Evolutionary conservation across 139 green algal species (phyloP).

Genomic region (Edaphochlamys debaryana): DNA sequence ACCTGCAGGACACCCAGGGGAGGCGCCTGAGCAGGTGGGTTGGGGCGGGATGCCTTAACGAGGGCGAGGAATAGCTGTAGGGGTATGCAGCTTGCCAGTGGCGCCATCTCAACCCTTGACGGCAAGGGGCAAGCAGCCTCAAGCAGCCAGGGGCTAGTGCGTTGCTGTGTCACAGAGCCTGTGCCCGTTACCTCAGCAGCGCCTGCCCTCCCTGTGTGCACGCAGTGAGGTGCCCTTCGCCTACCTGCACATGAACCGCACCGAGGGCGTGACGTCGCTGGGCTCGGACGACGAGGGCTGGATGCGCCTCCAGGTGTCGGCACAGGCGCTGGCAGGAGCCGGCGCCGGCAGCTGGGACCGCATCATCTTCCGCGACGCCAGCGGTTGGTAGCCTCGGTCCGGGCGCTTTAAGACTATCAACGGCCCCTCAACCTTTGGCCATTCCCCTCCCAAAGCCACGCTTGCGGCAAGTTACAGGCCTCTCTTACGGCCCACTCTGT

Average conservation of each 20-base stretch:
- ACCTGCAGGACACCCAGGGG: constrained; percentile 42
- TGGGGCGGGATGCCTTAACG: not conserved
- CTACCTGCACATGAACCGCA: not conserved
- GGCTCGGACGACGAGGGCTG: constrained; percentile 55
- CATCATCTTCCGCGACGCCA: constrained; percentile 57
- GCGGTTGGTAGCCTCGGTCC: constrained; percentile 50
- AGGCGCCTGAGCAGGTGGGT: not conserved
- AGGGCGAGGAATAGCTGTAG: too few species aligned
- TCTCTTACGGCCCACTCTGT: too few species aligned
- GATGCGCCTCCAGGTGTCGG: constrained; percentile 51
- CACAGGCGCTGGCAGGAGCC: not conserved
- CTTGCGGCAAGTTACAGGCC: too few species aligned
- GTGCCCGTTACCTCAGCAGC: too few species aligned
- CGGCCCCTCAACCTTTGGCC: too few species aligned
- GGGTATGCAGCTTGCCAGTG: too few species aligned
- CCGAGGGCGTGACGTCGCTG: constrained; percentile 32
- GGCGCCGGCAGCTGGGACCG: constrained; percentile 44
- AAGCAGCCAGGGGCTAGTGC: too few species aligned
- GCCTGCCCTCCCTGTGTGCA: too few species aligned
- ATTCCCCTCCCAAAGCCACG: too few species aligned
- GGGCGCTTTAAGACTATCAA: not conserved
- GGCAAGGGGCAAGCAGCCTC: too few species aligned
- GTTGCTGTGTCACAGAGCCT: too few species aligned
- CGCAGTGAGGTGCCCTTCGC: constrained; percentile 26
- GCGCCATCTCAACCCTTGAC: too few species aligned